These are phyloP conservation scores for Paraphoma sp. DNA, from an alignment of 2,329 filamentous ascomycete genomes.

Conservation along the genomic window DNA sequence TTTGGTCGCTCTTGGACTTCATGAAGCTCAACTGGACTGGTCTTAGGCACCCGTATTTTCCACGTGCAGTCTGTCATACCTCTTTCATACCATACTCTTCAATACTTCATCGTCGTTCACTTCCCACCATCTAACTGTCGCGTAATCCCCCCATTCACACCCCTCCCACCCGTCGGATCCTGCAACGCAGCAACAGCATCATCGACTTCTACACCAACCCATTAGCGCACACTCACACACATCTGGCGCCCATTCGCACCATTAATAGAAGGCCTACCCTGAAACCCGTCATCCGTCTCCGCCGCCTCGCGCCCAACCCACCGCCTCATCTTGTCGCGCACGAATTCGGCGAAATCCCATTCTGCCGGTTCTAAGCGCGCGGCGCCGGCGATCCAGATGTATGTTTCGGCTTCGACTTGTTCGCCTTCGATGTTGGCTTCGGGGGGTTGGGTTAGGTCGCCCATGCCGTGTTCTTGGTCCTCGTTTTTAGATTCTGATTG, in stretches of 20 bases:
- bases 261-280: slow-evolving; percentile 47
- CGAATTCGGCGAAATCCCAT: slow-evolving; percentile 90
- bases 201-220: slow-evolving; percentile 52
- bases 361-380: slow-evolving; percentile 71
- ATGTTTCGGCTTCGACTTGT: slow-evolving; percentile 54
- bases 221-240: too few species aligned
- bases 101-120: slow-evolving; percentile 28
- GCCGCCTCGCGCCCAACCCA: slow-evolving; percentile 59
- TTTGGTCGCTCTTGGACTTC: too few species aligned
- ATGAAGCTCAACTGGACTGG: too few species aligned
- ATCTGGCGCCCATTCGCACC: slow-evolving; percentile 23
- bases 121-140: slow-evolving; percentile 24
- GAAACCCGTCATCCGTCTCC: slow-evolving; percentile 55
- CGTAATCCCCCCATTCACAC: slow-evolving; percentile 69
- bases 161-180: slow-evolving; percentile 64
- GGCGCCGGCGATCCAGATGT: slow-evolving; percentile 59
- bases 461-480: slow-evolving; percentile 20
- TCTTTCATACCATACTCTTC: neutral
- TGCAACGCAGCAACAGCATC: slow-evolving; percentile 47
- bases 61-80: too few species aligned
- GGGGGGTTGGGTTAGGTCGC: slow-evolving; percentile 30
- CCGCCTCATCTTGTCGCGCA: slow-evolving; percentile 71
- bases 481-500: neutral
- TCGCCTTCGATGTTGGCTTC: slow-evolving; percentile 42
- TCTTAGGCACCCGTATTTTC: too few species aligned